phyloP scores from a whole-genome alignment of 352 stramenopile genomes.

The Aphanomyces euteiches region DNA sequence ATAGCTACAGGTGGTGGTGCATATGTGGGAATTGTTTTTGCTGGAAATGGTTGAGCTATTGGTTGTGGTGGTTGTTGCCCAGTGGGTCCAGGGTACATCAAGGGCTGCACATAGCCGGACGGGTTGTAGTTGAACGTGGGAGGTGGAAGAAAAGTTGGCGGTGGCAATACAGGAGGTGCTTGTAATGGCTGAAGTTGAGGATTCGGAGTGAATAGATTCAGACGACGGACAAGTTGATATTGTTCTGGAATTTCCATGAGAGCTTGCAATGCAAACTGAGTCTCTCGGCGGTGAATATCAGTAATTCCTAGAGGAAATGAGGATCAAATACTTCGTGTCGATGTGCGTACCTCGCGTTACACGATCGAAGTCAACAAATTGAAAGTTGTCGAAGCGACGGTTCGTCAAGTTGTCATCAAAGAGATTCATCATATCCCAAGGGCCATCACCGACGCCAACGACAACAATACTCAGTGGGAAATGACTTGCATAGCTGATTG shows the following conservation, averaged over 20 bases:
- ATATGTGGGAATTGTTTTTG: no score
- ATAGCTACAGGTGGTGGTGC: no score
- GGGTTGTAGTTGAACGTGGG: no score
- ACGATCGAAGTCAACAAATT: constrained; percentile 81
- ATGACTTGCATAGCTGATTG: constrained; percentile 64
- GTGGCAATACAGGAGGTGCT: neutral
- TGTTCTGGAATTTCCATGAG: constrained; percentile 85
- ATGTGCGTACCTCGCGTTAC: constrained; percentile 13
- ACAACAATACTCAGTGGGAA: constrained; percentile 78
- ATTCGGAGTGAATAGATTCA: constrained; percentile 19
- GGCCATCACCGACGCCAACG: constrained; percentile 70
- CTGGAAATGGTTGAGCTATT: no score
- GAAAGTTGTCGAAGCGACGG: constrained; percentile 83
- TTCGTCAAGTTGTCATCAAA: constrained; percentile 66
- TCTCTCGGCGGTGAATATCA: constrained; percentile 46
- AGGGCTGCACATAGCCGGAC: no score
- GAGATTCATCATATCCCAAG: constrained; percentile 73
- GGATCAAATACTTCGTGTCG: neutral
- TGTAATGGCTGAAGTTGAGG: neutral
- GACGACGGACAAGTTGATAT: constrained; percentile 53
- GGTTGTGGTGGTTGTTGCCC: no score
- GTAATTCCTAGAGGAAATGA: neutral
- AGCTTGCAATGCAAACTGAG: constrained; percentile 74
- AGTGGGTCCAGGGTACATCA: no score
- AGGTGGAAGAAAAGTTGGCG: neutral